Conservation (phyloP, 352 stramenopile species). For the Halophytophthora polymorphica region DNA sequence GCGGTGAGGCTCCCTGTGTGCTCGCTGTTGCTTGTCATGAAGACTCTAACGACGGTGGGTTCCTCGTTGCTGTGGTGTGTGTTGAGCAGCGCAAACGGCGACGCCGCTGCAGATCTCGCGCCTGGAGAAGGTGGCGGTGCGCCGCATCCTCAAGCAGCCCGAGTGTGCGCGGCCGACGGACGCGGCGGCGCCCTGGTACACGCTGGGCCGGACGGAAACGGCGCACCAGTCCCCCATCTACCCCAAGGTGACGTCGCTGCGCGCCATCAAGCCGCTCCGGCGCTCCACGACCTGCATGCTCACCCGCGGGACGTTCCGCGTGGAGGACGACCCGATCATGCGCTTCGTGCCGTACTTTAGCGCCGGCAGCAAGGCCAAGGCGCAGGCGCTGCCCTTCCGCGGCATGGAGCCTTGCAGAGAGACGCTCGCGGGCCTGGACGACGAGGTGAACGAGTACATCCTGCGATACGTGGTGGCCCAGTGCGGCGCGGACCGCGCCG, state of each 20-base stretch:
- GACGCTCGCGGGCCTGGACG: conserved; percentile 48
- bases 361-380: conserved; percentile 20
- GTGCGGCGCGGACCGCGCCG: conserved; percentile 28
- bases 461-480: conserved; percentile 54
- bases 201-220: conserved; percentile 42
- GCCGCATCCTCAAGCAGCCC: conserved; percentile 36
- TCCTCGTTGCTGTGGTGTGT: background rate
- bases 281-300: conserved; percentile 71
- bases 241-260: conserved; percentile 41
- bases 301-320: conserved; percentile 38
- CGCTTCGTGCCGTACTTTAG: conserved; percentile 67
- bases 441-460: conserved; percentile 63
- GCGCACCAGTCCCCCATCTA: conserved; percentile 27
- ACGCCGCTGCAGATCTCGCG: conserved; percentile 30
- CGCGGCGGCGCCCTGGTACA: conserved; percentile 32
- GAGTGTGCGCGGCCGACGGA: conserved; percentile 14
- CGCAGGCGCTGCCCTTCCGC: conserved; percentile 28
- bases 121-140: conserved; percentile 45
- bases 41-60: too few relatives aligned
- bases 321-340: conserved; percentile 82
- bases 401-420: conserved; percentile 34
- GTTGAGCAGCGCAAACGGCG: conserved; percentile 3
- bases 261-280: conserved; percentile 37
- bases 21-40: background rate
- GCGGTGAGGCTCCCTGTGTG: background rate